Percentiles rank a stretch among this genome's conserved stretches.
phyloP scores from a whole-genome alignment of 2,329 filamentous ascomycete species.

The Metarhizium rileyi region DNA sequence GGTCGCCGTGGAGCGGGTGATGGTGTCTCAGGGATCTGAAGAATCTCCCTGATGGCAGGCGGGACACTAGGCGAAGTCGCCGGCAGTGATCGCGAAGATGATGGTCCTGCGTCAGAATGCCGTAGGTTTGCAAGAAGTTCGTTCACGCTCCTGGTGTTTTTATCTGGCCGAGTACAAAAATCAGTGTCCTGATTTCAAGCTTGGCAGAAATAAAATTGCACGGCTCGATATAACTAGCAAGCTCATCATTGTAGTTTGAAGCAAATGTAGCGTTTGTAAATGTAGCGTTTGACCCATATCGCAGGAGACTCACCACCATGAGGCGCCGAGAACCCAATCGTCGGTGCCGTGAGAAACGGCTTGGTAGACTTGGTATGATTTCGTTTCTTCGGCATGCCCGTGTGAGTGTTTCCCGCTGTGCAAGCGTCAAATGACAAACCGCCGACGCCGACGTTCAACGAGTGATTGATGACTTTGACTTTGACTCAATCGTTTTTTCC shows the following conservation, averaged over 20 bases:
- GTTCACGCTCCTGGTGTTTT: constrained; percentile 39
- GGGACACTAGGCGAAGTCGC: constrained; percentile 43
- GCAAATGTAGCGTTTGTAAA: no score
- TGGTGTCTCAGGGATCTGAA: constrained; percentile 49
- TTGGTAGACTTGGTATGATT: constrained; percentile 46
- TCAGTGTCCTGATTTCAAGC: neutral
- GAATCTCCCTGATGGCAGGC: constrained; percentile 47
- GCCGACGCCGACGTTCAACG: neutral
- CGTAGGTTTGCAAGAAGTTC: constrained; percentile 49
- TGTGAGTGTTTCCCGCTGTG: constrained; percentile 6
- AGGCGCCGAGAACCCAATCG: constrained; percentile 17
- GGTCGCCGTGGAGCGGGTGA: constrained; percentile 38
- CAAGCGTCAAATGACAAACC: neutral
- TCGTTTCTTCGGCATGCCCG: constrained; percentile 55
- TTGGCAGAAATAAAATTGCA: no score
- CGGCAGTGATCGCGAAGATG: constrained; percentile 18
- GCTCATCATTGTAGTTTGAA: no score
- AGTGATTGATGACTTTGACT: neutral
- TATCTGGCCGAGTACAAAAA: constrained; percentile 4
- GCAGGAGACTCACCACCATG: constrained; percentile 16
- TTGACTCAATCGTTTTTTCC: neutral
- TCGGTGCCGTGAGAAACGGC: constrained; percentile 45
- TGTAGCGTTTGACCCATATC: no score
- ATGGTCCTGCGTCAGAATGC: constrained; percentile 27
- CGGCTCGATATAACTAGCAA: no score